Conservation (phyloP, 306 rosid species). For the Betula pendula region DNA sequence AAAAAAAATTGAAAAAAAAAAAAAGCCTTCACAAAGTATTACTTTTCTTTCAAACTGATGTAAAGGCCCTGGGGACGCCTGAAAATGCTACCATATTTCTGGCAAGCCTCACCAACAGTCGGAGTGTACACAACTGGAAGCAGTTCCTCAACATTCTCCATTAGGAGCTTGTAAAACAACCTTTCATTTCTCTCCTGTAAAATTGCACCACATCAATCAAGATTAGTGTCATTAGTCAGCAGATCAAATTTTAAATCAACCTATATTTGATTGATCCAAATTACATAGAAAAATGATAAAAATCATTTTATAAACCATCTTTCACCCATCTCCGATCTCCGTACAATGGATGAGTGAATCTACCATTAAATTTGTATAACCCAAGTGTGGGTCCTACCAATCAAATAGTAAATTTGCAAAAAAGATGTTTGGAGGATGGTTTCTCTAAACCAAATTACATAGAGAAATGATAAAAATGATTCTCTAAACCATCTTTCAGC, state of each 20-base stretch:
- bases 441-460: too few species aligned
- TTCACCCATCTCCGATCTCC: too few species aligned
- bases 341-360: too few species aligned
- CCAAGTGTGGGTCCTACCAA: too few species aligned
- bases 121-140: constrained; percentile 98
- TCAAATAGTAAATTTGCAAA: too few species aligned
- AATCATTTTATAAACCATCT: too few species aligned
- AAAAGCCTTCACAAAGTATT: constrained; percentile 20
- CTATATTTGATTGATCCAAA: not conserved
- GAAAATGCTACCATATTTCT: constrained; percentile 90
- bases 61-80: constrained; percentile 94
- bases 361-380: too few species aligned
- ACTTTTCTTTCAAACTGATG: constrained; percentile 94
- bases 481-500: too few species aligned
- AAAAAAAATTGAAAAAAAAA: not conserved
- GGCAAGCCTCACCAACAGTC: constrained; percentile 97
- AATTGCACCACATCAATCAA: constrained; percentile 2
- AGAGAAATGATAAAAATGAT: too few species aligned
- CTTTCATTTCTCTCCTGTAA: constrained; percentile 89
- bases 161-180: constrained; percentile 88
- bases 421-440: too few species aligned
- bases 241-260: not conserved
- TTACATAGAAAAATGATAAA: too few species aligned
- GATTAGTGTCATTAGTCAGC: not conserved
- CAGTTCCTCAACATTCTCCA: constrained; percentile 85